A percentile compares a stretch with the other conserved stretches of the same genome.
Evolutionary conservation across 2,329 filamentous ascomycete species (phyloP).

Genomic region (Coniella vitis): DNA sequence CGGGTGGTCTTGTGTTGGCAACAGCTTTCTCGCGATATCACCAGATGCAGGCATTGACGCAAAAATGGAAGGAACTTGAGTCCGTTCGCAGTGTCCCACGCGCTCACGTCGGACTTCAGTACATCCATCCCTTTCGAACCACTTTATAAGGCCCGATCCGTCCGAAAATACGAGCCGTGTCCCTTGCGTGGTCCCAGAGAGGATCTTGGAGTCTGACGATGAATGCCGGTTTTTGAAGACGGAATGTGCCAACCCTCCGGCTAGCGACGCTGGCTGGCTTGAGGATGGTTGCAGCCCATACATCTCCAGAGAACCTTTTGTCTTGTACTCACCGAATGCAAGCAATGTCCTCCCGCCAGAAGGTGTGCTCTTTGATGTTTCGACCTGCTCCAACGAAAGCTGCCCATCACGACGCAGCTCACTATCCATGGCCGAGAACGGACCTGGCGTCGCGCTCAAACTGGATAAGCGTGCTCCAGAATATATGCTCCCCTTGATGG

Average conservation of each 20-base stretch:
- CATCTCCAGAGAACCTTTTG: slow-evolving; percentile 83
- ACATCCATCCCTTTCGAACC: slow-evolving; percentile 80
- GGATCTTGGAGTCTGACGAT: slow-evolving; percentile 69
- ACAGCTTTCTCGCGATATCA: slow-evolving; percentile 74
- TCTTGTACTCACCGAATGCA: slow-evolving; percentile 85
- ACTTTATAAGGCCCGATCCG: slow-evolving; percentile 75
- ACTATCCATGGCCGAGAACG: slow-evolving; percentile 56
- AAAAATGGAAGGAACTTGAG: slow-evolving; percentile 43
- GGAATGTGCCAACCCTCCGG: slow-evolving; percentile 35
- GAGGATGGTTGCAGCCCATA: slow-evolving; percentile 51
- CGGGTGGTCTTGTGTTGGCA: slow-evolving; percentile 45
- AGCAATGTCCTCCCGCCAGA: slow-evolving; percentile 59
- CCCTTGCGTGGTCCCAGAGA: slow-evolving; percentile 77
- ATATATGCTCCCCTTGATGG: slow-evolving; percentile 69
- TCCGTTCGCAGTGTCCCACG: slow-evolving; percentile 48
- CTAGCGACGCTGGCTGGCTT: slow-evolving; percentile 17
- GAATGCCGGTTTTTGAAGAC: slow-evolving; percentile 75
- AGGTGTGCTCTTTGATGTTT: slow-evolving; percentile 42
- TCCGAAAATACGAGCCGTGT: slow-evolving; percentile 78
- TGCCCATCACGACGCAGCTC: slow-evolving; percentile 50
- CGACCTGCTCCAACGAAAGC: slow-evolving; percentile 48
- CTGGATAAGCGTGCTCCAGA: slow-evolving; percentile 75
- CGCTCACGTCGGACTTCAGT: slow-evolving; percentile 50
- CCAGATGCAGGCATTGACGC: slow-evolving; percentile 47
- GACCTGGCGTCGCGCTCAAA: slow-evolving; percentile 61